Evolutionary conservation across 306 rosid genomes (phyloP).

Genomic region (Acmispon strigosus): DNA sequence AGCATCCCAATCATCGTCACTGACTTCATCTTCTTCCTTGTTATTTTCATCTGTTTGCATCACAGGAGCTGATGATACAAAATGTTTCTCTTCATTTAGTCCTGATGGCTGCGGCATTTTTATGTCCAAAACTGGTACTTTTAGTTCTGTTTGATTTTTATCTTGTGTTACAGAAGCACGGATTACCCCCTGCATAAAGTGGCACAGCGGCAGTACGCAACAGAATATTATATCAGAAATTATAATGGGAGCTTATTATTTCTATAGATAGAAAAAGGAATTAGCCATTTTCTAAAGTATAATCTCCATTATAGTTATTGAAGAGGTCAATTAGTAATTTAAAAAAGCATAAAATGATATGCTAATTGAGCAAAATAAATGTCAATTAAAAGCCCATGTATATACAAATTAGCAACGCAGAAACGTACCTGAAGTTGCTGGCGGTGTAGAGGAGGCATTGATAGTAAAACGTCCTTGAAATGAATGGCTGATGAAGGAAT

Average conservation of each 20-base stretch:
- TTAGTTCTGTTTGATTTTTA: slow-evolving; percentile 40
- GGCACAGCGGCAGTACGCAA: neutral
- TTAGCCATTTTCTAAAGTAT: neutral
- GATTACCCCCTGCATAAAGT: slow-evolving; percentile 53
- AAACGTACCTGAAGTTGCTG: slow-evolving; percentile 81
- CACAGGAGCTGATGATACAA: slow-evolving; percentile 15
- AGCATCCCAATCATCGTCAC: slow-evolving; percentile 92
- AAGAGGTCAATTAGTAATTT: neutral
- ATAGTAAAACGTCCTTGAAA: slow-evolving; percentile 80
- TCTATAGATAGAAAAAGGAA: neutral
- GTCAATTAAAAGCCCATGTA: neutral
- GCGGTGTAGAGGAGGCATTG: slow-evolving; percentile 83
- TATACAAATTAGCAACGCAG: neutral
- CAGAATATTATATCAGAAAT: neutral
- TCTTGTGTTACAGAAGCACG: slow-evolving; percentile 85
- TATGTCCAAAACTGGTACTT: slow-evolving; percentile 56
- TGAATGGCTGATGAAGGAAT: slow-evolving; percentile 75
- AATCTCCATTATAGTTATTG: neutral
- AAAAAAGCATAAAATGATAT: neutral
- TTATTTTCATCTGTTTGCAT: slow-evolving; percentile 13
- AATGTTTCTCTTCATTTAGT: slow-evolving; percentile 37
- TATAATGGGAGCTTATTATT: neutral
- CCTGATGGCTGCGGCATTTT: slow-evolving; percentile 48
- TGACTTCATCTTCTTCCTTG: slow-evolving; percentile 41
- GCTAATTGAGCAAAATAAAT: slow-evolving; percentile 9